Evolutionary conservation across 2,329 filamentous ascomycete species (phyloP).

Genomic region (Cordyceps farinosa): DNA sequence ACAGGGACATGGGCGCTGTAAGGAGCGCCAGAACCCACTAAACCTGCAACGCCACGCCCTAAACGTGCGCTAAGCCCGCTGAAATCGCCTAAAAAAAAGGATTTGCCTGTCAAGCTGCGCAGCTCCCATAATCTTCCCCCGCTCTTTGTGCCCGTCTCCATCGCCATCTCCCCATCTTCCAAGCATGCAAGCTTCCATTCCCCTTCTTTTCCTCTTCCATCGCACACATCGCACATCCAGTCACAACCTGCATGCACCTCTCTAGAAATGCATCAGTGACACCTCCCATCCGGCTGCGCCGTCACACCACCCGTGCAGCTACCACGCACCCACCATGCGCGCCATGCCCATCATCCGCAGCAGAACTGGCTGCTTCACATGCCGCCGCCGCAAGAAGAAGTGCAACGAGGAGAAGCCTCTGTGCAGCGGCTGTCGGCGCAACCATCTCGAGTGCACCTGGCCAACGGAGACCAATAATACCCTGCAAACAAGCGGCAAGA

Average conservation of each 20-base stretch:
- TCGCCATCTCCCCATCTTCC: not conserved
- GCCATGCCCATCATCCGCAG: conserved; percentile 33
- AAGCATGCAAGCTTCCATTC: conserved; percentile 1
- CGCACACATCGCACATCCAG: not conserved
- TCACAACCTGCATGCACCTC: not conserved
- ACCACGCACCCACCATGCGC: conserved; percentile 4
- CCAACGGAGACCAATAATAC: conserved; percentile 23
- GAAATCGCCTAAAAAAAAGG: not conserved
- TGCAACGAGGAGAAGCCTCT: conserved; percentile 52
- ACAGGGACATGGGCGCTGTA: not conserved
- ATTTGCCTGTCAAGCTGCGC: not conserved
- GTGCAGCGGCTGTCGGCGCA: conserved; percentile 51
- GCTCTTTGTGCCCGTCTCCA: not conserved
- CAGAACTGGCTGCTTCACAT: conserved; percentile 45
- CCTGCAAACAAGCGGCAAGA: conserved; percentile 12
- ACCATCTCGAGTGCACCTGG: conserved; percentile 53
- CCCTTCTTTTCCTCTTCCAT: not conserved
- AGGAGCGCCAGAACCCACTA: not conserved
- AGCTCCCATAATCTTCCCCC: not conserved
- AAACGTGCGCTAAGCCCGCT: not conserved
- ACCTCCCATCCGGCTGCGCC: not conserved
- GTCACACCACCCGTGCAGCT: not conserved
- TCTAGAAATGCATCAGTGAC: not conserved
- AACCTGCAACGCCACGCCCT: not conserved
- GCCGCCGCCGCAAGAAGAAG: conserved; percentile 51